These are phyloP conservation scores for Mortierella sp. DNA, from an alignment of 371 early-diverging fungal species.

Conservation along the genomic window DNA sequence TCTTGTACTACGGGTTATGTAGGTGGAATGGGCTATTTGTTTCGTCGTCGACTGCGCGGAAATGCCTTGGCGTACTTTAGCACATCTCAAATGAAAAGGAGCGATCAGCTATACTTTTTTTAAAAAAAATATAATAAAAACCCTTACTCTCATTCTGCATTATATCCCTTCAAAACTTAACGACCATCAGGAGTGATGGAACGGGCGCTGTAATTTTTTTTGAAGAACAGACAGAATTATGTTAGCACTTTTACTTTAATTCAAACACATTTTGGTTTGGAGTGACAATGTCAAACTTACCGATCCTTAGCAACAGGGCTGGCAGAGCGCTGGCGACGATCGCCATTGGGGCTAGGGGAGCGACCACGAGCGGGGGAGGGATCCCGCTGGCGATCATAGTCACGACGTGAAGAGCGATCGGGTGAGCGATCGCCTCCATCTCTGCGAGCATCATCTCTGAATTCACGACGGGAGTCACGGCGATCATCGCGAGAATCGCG, in stretches of 20 bases:
- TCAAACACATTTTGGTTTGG: neutral
- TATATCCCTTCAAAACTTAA: conserved; percentile 5
- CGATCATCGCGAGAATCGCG: conserved; percentile 16
- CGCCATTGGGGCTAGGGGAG: conserved; percentile 23
- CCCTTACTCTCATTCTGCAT: neutral
- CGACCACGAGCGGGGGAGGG: conserved; percentile 17
- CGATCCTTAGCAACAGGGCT: conserved; percentile 23
- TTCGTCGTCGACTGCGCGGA: neutral
- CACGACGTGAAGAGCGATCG: conserved; percentile 19
- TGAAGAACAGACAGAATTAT: neutral
- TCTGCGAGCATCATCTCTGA: conserved; percentile 16
- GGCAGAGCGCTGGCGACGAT: conserved; percentile 18
- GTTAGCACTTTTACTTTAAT: neutral
- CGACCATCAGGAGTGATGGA: conserved; percentile 31
- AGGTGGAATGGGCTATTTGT: no score
- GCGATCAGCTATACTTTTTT: conserved; percentile 3
- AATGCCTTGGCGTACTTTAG: neutral
- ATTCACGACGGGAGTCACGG: conserved; percentile 18
- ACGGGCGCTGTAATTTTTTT: conserved; percentile 13
- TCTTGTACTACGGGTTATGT: neutral
- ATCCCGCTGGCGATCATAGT: conserved; percentile 20
- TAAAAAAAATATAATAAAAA: conserved; percentile 4
- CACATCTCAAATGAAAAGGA: neutral
- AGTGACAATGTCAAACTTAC: conserved; percentile 3
- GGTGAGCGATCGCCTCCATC: conserved; percentile 18